Percentiles rank a stretch among this genome's conserved stretches.
Evolutionary conservation across 1,284 basidiomycete genomes (phyloP).

Genomic region (Sporisorium graminicola): DNA sequence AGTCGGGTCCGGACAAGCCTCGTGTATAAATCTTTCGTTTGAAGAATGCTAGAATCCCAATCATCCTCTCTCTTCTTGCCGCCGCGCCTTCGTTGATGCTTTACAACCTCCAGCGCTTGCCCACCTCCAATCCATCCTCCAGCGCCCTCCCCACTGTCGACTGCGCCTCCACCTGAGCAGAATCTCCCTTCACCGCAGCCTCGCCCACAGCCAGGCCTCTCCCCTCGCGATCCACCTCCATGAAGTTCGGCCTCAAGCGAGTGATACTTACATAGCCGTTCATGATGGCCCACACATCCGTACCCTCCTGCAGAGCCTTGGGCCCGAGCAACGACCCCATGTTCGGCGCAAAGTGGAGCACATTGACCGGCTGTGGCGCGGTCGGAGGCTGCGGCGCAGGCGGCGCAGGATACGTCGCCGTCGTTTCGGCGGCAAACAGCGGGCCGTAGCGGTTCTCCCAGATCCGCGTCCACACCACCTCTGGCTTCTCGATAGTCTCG

Average conservation of each 20-base stretch:
- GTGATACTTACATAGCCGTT: conserved; percentile 63
- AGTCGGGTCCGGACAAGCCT: conserved; percentile 38
- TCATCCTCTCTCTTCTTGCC: not conserved
- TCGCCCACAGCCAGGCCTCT: conserved; percentile 34
- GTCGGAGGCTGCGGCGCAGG: conserved; percentile 32
- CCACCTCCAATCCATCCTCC: conserved; percentile 43
- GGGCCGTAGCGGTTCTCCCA: conserved; percentile 62
- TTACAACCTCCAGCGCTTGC: conserved; percentile 43
- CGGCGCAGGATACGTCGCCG: conserved; percentile 23
- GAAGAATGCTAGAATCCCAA: not conserved
- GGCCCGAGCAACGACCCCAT: conserved; percentile 61
- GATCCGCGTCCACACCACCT: conserved; percentile 63
- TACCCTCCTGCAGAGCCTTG: conserved; percentile 39
- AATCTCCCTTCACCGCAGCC: not conserved
- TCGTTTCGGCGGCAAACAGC: conserved; percentile 37
- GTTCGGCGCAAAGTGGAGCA: conserved; percentile 63
- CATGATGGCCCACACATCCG: conserved; percentile 65
- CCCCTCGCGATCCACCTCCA: conserved; percentile 45
- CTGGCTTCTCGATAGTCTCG: conserved; percentile 56
- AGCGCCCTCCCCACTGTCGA: not conserved
- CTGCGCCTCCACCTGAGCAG: too few species aligned
- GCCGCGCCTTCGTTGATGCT: not conserved
- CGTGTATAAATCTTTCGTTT: conserved; percentile 11
- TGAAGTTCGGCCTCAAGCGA: conserved; percentile 54
- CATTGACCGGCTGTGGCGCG: conserved; percentile 46